Percentiles rank a stretch among this genome's conserved stretches.
Conservation (phyloP, 2,329 filamentous ascomycete genomes). For the Colletotrichum acutatum region DNA sequence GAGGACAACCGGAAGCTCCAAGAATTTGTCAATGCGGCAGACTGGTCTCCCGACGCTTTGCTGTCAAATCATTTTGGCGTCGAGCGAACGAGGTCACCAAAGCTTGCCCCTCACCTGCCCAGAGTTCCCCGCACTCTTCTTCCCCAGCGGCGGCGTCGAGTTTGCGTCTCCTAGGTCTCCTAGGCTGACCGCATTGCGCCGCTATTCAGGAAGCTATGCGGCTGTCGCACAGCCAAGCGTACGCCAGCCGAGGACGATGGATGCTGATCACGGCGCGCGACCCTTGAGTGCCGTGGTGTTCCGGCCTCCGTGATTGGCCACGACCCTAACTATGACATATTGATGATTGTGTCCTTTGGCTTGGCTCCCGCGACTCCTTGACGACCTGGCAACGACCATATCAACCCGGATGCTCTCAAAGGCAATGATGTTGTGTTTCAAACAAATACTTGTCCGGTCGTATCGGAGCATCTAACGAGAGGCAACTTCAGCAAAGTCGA, state of each 20-base stretch:
- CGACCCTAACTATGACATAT: conserved; percentile 31
- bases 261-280: conserved; percentile 31
- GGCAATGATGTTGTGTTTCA: not conserved
- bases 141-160: conserved; percentile 3
- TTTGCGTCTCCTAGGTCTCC: conserved; percentile 16
- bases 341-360: conserved; percentile 16
- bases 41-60: not conserved
- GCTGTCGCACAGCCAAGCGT: conserved; percentile 16
- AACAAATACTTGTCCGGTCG: not conserved
- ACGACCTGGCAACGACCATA: not conserved
- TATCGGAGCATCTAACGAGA: not conserved
- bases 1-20: not conserved
- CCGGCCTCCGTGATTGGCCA: conserved; percentile 23
- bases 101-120: conserved; percentile 26
- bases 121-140: conserved; percentile 29
- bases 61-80: not conserved
- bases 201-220: conserved; percentile 13
- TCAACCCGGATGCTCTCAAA: not conserved
- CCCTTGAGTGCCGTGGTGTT: conserved; percentile 20
- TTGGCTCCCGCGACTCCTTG: conserved; percentile 15
- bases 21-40: not conserved
- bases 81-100: conserved; percentile 9
- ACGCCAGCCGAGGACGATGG: conserved; percentile 23
- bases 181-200: conserved; percentile 31
- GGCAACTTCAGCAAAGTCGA: not conserved